Conservation (phyloP, 768 basidiomycete genomes). For the Collybiopsis luxurians region DNA sequence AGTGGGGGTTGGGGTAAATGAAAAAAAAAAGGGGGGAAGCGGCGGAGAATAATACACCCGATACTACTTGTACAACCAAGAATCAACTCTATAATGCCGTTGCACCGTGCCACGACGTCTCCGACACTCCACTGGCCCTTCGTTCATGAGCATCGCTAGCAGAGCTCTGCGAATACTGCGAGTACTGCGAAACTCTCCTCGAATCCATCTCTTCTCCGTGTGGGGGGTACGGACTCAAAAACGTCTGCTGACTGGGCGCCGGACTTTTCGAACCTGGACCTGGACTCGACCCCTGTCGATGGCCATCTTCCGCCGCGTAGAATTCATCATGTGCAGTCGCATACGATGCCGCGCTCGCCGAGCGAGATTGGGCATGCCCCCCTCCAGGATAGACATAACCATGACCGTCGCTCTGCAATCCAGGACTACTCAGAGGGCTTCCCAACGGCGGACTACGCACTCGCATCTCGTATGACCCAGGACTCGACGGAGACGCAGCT, state of each 20-base stretch:
- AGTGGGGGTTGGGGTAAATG: background rate
- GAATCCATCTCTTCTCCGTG: background rate
- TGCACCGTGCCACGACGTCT: conserved; percentile 13
- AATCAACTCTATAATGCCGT: conserved; percentile 10
- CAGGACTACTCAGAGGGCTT: background rate
- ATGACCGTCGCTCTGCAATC: too few relatives aligned
- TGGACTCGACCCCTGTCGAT: background rate
- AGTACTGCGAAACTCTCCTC: conserved; percentile 4
- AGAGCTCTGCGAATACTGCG: conserved; percentile 15
- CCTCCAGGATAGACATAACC: too few relatives aligned
- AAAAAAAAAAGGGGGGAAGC: background rate
- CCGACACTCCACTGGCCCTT: conserved; percentile 3
- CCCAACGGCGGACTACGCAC: conserved; percentile 26
- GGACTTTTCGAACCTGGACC: background rate
- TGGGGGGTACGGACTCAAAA: background rate
- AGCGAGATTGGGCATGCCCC: background rate
- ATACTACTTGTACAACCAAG: background rate
- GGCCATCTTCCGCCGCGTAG: conserved; percentile 22
- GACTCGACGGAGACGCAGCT: conserved; percentile 3
- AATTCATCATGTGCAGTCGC: conserved; percentile 44
- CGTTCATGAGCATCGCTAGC: conserved; percentile 20
- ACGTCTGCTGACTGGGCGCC: too few relatives aligned
- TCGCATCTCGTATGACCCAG: conserved; percentile 37
- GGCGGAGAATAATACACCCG: background rate
- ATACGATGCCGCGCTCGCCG: conserved; percentile 30